A percentile compares a stretch with the other conserved stretches of the same genome.
Conservation (phyloP, 2,329 filamentous ascomycete species). For the Gaeumannomyces sp. region DNA sequence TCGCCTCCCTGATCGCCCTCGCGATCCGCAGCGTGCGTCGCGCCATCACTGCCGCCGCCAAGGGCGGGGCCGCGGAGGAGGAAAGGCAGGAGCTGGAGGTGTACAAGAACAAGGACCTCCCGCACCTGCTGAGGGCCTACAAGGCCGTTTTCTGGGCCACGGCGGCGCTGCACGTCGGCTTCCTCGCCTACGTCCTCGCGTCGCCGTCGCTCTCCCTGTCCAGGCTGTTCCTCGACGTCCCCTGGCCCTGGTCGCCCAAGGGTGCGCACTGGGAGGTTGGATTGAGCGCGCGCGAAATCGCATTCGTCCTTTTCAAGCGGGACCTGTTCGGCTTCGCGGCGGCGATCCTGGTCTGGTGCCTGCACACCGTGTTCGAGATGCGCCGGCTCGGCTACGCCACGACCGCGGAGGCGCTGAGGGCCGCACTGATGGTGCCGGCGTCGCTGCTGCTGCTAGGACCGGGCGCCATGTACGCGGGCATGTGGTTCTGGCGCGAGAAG, state of each 20-base stretch:
- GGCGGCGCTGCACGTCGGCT: not conserved
- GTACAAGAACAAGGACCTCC: slow-evolving; percentile 3
- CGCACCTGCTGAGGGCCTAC: slow-evolving; percentile 6
- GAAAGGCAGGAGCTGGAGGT: not conserved
- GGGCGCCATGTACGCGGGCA: slow-evolving; percentile 8
- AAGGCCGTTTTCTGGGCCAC: not conserved
- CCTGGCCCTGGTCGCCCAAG: not conserved
- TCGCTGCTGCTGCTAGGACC: slow-evolving; percentile 3
- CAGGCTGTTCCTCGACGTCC: not conserved
- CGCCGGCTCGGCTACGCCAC: slow-evolving; percentile 8
- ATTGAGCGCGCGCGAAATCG: not conserved
- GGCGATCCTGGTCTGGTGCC: slow-evolving; percentile 4
- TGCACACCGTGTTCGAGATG: slow-evolving; percentile 7
- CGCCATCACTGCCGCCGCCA: too few relatives aligned
- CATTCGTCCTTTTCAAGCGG: not conserved
- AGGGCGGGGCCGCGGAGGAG: too few relatives aligned
- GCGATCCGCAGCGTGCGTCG: too few relatives aligned
- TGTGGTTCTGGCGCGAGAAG: slow-evolving; percentile 9
- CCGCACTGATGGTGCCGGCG: not conserved
- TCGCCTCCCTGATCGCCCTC: not conserved
- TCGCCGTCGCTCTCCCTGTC: not conserved
- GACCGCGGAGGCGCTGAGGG: not conserved
- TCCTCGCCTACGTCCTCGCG: not conserved
- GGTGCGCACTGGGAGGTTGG: not conserved
- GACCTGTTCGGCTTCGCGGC: slow-evolving; percentile 1